These are phyloP conservation scores for Tolypocladium endophyticum DNA, from an alignment of 2,329 filamentous ascomycete genomes.

Conservation along the genomic window DNA sequence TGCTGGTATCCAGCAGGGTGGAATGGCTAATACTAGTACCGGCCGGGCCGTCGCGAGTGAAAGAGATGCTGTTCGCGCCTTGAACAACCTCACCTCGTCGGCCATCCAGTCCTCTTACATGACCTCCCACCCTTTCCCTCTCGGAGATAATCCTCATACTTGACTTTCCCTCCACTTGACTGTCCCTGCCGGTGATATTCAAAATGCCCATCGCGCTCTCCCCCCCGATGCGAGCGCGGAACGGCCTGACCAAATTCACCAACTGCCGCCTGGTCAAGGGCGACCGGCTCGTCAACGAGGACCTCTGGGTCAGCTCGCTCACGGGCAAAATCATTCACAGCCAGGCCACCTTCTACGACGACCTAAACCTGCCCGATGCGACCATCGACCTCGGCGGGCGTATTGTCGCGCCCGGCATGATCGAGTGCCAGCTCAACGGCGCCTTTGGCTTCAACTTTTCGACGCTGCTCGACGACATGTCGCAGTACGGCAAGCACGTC, in stretches of 20 bases:
- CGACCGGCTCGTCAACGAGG: constrained; percentile 57
- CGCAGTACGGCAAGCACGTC: constrained; percentile 63
- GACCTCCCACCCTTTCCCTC: neutral
- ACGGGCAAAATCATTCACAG: constrained; percentile 74
- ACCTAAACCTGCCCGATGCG: constrained; percentile 58
- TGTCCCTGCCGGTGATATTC: neutral
- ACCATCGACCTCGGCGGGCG: constrained; percentile 72
- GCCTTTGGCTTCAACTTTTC: constrained; percentile 92
- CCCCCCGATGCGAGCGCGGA: constrained; percentile 22
- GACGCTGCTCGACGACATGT: constrained; percentile 56
- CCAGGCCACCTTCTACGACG: constrained; percentile 57
- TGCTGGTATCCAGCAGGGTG: neutral
- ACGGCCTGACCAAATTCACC: constrained; percentile 73
- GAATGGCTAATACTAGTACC: neutral
- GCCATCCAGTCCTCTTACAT: neutral
- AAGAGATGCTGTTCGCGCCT: neutral
- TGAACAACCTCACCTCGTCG: neutral
- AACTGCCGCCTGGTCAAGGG: constrained; percentile 72
- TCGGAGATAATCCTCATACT: neutral
- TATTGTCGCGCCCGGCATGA: constrained; percentile 76
- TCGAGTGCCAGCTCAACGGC: constrained; percentile 87
- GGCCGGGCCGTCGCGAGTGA: neutral
- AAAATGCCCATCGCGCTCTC: constrained; percentile 38
- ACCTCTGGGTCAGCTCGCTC: constrained; percentile 78
- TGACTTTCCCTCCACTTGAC: neutral